Percentiles rank a stretch among this genome's conserved stretches.
Conservation (phyloP, 129 eudicot genomes). For the Saposhnikovia divaricata region DNA sequence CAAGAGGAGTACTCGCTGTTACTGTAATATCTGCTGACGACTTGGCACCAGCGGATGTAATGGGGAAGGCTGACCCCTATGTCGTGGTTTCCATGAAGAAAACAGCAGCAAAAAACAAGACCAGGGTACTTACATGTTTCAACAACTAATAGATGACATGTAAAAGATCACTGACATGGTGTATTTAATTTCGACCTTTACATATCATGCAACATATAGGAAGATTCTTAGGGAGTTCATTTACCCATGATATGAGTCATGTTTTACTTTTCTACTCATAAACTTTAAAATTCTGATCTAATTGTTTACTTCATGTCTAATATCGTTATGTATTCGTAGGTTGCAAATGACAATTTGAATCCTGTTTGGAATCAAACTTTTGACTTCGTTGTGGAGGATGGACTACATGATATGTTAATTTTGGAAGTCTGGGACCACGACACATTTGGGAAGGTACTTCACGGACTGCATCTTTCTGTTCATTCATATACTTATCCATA, state of each 20-base stretch:
- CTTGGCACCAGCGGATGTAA: conserved; percentile 69
- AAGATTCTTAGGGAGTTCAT: neutral
- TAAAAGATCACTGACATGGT: neutral
- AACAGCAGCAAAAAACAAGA: conserved; percentile 58
- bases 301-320: neutral
- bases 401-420: conserved; percentile 90
- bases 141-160: neutral
- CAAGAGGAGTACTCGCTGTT: conserved; percentile 83
- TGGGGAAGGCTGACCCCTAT: conserved; percentile 94
- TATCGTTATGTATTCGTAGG: conserved; percentile 31
- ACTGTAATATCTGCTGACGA: conserved; percentile 90
- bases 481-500: neutral
- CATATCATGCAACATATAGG: neutral
- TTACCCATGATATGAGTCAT: neutral
- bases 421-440: conserved; percentile 95
- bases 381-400: conserved; percentile 96
- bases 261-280: neutral
- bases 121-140: conserved; percentile 44
- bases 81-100: conserved; percentile 73
- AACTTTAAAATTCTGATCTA: neutral
- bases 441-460: conserved; percentile 85
- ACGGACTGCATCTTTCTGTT: neutral
- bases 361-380: conserved; percentile 97
- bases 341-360: conserved; percentile 71
- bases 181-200: neutral